These are phyloP conservation scores for Rhodotorula sp. DNA, from an alignment of 1,284 basidiomycete species.

Conservation along the genomic window DNA sequence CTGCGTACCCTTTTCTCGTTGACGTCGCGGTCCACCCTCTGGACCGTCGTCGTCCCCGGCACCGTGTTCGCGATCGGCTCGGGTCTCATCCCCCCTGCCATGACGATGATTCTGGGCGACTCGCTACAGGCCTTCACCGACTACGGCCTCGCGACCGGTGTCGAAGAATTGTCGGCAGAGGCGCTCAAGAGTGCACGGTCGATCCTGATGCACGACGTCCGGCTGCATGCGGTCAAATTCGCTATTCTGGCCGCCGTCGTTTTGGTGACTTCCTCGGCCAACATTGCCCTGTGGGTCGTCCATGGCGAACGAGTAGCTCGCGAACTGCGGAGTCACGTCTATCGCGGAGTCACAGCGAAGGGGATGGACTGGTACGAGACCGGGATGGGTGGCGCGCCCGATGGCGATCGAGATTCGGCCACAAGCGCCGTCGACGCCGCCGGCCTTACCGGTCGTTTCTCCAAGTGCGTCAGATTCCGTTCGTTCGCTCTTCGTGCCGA, in stretches of 20 bases:
- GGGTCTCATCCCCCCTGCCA: slow-evolving; percentile 82
- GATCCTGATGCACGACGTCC: slow-evolving; percentile 60
- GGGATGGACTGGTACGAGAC: slow-evolving; percentile 84
- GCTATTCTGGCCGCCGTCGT: slow-evolving; percentile 68
- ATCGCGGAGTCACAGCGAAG: slow-evolving; percentile 65
- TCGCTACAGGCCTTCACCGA: slow-evolving; percentile 74
- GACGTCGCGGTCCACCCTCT: slow-evolving; percentile 15
- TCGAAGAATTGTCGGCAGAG: slow-evolving; percentile 51
- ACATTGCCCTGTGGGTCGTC: slow-evolving; percentile 78
- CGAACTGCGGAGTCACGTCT: slow-evolving; percentile 67
- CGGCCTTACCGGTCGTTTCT: slow-evolving; percentile 91
- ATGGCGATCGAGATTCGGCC: slow-evolving; percentile 52
- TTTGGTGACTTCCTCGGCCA: slow-evolving; percentile 51
- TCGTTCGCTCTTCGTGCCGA: not conserved
- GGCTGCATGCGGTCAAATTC: slow-evolving; percentile 66
- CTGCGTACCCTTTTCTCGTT: slow-evolving; percentile 34
- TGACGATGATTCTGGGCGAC: slow-evolving; percentile 85
- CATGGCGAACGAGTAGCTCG: slow-evolving; percentile 77
- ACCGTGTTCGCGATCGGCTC: slow-evolving; percentile 64
- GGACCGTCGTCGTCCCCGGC: slow-evolving; percentile 64
- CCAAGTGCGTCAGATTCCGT: slow-evolving; percentile 62
- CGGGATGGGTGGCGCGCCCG: slow-evolving; percentile 65
- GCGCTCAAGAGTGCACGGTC: slow-evolving; percentile 51
- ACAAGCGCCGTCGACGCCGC: slow-evolving; percentile 67
- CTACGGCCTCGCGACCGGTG: slow-evolving; percentile 51